Conservation (phyloP, 805 yeast genomes). For the Spathaspora girioi region DNA sequence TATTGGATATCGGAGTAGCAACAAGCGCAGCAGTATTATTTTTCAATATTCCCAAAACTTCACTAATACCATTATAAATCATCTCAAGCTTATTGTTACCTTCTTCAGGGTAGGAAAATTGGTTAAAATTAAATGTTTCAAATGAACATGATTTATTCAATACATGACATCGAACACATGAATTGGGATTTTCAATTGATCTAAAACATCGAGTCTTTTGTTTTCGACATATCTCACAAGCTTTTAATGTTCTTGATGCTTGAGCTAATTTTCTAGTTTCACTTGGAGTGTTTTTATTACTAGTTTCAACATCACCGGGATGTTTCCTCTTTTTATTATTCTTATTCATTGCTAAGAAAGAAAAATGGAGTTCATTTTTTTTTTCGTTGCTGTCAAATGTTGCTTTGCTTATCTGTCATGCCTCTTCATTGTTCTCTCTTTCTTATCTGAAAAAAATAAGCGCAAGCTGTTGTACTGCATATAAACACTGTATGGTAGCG, state of each 20-base stretch:
- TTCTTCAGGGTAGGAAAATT: neutral
- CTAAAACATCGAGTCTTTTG: conserved; percentile 64
- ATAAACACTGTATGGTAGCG: neutral
- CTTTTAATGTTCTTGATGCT: conserved; percentile 44
- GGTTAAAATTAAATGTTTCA: conserved; percentile 14
- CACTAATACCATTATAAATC: conserved; percentile 32
- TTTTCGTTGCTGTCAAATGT: neutral
- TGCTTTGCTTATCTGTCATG: neutral
- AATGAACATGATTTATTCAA: conserved; percentile 52
- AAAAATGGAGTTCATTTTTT: neutral
- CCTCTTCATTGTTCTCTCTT: neutral
- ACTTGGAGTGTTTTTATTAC: neutral
- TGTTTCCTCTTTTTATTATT: neutral
- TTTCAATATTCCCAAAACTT: conserved; percentile 27
- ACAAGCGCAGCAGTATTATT: neutral
- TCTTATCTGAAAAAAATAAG: neutral
- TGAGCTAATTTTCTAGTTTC: conserved; percentile 19
- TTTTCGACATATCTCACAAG: conserved; percentile 53
- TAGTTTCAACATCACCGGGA: no score
- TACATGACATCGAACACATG: conserved; percentile 59
- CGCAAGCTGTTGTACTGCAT: neutral
- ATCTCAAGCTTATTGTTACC: conserved; percentile 11
- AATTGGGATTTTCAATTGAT: conserved; percentile 38
- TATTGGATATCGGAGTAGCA: neutral
- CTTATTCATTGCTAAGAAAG: neutral